Evolutionary conservation across 805 yeast species (phyloP), one percentile per base, ranked within the genome.

Genomic region (Peterozyma xylosa): DNA sequence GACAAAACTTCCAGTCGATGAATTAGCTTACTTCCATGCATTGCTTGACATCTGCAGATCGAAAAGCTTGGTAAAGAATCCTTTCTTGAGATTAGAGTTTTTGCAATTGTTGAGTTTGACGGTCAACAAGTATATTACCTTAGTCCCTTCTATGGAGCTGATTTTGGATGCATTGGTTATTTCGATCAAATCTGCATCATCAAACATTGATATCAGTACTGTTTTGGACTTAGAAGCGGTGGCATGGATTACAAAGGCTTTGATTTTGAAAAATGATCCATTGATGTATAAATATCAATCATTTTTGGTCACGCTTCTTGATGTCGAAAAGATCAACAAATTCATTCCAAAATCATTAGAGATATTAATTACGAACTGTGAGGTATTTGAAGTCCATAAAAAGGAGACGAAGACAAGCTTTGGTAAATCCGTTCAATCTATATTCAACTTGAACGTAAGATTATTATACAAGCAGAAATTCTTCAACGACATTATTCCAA

Each of bases 401-500:
- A 54, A 48, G 41, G 21, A 30, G 2, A 39, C 35, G 11, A 11
- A 38, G 13, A 41, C 43, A 3, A 38, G 38, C 3, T 35, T 38
- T 16, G 59, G 58, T n/a, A 41, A 53, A 37, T 52, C 53, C 5
- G 58, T 55, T 38, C 45, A 50, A 3, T 45, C 44, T n/a, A 74
- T 73, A 1, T 59, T 59, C 48, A 78, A 78, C 49, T 70, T 84
- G 44, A 77, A 80, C 47, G 74, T 83, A 15, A 74, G 85, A 46
- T 60, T 75, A 38, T 68, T 93, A 18, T 87, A 84, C 70, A 88
- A 88, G 57, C 99, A 93, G 56, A 80, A 80, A 50, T 70, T 86
- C 21, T 87, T 88, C 57, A 76, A 78, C 47, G 63, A 69, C 9
- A 64, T 79, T 1, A 68, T 87, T 5, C 84, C 85, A 0, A 60